These are phyloP conservation scores for Boletus eberwhitei DNA, from an alignment of 768 basidiomycete genomes.

Conservation along the genomic window DNA sequence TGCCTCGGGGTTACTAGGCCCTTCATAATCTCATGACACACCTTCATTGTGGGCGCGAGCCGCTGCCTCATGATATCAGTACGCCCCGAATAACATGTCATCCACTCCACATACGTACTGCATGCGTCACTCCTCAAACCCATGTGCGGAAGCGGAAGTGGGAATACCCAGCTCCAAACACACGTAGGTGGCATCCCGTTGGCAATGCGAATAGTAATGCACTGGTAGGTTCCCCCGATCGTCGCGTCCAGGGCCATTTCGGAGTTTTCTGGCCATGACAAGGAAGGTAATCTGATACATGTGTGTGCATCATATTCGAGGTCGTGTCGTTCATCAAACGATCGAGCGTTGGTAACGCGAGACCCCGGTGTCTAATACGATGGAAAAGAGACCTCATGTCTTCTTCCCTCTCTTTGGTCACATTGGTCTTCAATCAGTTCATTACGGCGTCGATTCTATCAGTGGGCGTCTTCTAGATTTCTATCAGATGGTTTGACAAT, in stretches of 20 bases:
- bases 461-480: too few species aligned
- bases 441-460: too few species aligned
- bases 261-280: background rate
- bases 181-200: background rate
- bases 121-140: background rate
- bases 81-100: background rate
- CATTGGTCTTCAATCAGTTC: too few species aligned
- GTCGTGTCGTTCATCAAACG: too few species aligned
- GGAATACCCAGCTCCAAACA: background rate
- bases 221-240: background rate
- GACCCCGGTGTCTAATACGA: too few species aligned
- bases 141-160: background rate
- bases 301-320: background rate
- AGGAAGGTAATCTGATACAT: background rate
- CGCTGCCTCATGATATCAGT: background rate
- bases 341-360: too few species aligned
- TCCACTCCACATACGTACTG: background rate
- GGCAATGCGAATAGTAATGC: background rate
- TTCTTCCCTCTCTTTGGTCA: too few species aligned
- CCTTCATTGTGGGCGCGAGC: conserved; percentile 4
- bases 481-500: too few species aligned
- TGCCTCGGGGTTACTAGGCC: background rate
- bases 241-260: background rate
- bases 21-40: conserved; percentile 1
- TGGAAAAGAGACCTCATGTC: too few species aligned